Evolutionary conservation across 2,329 filamentous ascomycete species (phyloP), one percentile per base, ranked within the genome.

Genomic region (Dothideomycetes sp.): DNA sequence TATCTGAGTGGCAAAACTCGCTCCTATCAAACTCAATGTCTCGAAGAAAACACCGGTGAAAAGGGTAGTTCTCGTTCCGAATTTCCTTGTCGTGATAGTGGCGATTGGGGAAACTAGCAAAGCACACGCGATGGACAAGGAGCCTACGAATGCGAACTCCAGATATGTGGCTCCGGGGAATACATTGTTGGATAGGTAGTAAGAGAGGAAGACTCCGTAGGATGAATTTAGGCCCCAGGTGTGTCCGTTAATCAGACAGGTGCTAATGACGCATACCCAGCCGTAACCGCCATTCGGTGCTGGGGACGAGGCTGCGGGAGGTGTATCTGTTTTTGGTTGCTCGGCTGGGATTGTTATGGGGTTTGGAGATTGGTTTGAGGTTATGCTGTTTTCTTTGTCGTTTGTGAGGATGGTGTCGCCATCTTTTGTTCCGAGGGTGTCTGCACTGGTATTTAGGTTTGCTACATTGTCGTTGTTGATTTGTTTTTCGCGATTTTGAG

Each of bases 81-180:
- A 75, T 8, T 65, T 58, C 2, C 79, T 70, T 1, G 77, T 76
- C 23, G 66, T 71, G 6, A 71, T 57, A 0, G 81, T 86, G 4
- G 76, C 78, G 1, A 85, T 23, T 0, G 84, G 84, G 0, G 82
- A 82, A 19, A 84, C 62, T 6, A 84, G 57, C 45, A 88, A 67
- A 2, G 80, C 80, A 61, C 63, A 69, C 1, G 76, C 77, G 30
- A 83, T 75, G 20, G 76, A 80, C 0, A 84, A 64, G 0, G 78
- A 79, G 19, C 84, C 84, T n/a, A 89, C 71, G 55, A 89, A 87
- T 28, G 84, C 84, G 58, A 80, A 88, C 5, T 78, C 70, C 2
- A 88, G 69, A 2, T 73, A 62, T 0, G 74, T 76, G 2, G 81
- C 73, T 11, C 73, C 75, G 0, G 76, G 71, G 47, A 82, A 86